Evolutionary conservation across 371 early-diverging fungal genomes (phyloP).

Genomic region (Syncephalis fuscata): DNA sequence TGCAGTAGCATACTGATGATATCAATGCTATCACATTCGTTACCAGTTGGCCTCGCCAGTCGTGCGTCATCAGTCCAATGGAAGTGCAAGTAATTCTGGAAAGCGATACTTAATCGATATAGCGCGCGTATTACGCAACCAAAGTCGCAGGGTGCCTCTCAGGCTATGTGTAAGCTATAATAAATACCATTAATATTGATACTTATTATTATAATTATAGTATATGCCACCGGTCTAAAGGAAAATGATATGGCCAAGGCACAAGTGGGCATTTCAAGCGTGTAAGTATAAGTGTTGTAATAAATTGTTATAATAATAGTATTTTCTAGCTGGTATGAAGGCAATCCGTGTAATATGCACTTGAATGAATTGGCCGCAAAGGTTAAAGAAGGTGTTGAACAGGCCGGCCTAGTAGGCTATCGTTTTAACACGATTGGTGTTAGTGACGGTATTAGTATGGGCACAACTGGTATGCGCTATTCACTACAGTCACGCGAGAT

Average conservation of each 20-base stretch:
- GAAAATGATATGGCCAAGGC: slow-evolving; percentile 65
- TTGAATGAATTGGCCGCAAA: slow-evolving; percentile 68
- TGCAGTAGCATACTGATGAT: too few species aligned
- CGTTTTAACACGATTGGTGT: slow-evolving; percentile 96
- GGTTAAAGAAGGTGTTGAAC: slow-evolving; percentile 82
- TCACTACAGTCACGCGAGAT: slow-evolving; percentile 93
- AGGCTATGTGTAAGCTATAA: slow-evolving; percentile 89
- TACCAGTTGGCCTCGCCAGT: too few species aligned
- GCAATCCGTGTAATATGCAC: slow-evolving; percentile 99
- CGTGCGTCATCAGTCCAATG: too few species aligned
- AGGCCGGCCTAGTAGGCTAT: slow-evolving; percentile 79
- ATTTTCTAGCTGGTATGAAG: slow-evolving; percentile 75
- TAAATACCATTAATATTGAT: slow-evolving; percentile 1
- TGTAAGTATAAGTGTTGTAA: slow-evolving; percentile 28
- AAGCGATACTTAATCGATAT: slow-evolving; percentile 40
- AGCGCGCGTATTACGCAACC: slow-evolving; percentile 81
- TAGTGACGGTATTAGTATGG: slow-evolving; percentile 93
- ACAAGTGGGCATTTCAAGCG: slow-evolving; percentile 87
- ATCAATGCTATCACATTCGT: too few species aligned
- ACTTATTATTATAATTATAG: slow-evolving; percentile 15
- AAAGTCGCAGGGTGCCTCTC: slow-evolving; percentile 85
- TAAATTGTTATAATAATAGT: not conserved
- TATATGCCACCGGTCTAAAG: slow-evolving; percentile 82
- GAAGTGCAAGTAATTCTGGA: too few species aligned
- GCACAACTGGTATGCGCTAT: slow-evolving; percentile 89